These are phyloP conservation scores for Gleditsia sinensis DNA, from an alignment of 306 rosid genomes.

Conservation along the genomic window DNA sequence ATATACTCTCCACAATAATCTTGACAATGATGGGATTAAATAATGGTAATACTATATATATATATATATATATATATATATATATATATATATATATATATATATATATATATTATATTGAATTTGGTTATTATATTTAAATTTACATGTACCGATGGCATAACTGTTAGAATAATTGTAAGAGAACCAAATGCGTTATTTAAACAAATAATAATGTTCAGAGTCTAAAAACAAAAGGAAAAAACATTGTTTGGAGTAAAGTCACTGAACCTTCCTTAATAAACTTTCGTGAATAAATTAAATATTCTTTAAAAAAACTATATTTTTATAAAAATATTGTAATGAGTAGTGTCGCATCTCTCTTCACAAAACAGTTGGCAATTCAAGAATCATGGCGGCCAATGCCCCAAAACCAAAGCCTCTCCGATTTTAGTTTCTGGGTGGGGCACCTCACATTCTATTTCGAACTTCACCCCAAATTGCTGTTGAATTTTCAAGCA, in stretches of 20 bases:
- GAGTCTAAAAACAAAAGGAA: too few species aligned
- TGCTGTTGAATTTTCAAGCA: slow-evolving; percentile 25
- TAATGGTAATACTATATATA: too few species aligned
- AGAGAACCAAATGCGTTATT: too few species aligned
- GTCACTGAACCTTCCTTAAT: not conserved
- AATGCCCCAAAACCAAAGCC: not conserved
- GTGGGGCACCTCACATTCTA: not conserved
- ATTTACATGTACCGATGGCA: too few species aligned
- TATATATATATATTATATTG: too few species aligned
- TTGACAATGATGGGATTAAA: too few species aligned
- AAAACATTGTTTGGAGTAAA: not conserved
- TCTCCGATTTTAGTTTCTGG: not conserved
- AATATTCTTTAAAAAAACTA: not conserved
- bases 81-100: too few species aligned
- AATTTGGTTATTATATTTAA: too few species aligned
- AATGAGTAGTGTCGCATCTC: not conserved
- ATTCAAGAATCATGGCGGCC: slow-evolving; percentile 13
- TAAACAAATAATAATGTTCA: too few species aligned
- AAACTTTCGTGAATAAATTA: not conserved
- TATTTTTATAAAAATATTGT: not conserved
- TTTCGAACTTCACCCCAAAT: not conserved
- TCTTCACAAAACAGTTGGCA: not conserved
- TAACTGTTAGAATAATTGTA: too few species aligned
- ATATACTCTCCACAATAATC: too few species aligned
- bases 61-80: too few species aligned